These are phyloP conservation scores for Ophiostoma novo-ulmi DNA, from an alignment of 2,329 filamentous ascomycete species.

Conservation along the genomic window DNA sequence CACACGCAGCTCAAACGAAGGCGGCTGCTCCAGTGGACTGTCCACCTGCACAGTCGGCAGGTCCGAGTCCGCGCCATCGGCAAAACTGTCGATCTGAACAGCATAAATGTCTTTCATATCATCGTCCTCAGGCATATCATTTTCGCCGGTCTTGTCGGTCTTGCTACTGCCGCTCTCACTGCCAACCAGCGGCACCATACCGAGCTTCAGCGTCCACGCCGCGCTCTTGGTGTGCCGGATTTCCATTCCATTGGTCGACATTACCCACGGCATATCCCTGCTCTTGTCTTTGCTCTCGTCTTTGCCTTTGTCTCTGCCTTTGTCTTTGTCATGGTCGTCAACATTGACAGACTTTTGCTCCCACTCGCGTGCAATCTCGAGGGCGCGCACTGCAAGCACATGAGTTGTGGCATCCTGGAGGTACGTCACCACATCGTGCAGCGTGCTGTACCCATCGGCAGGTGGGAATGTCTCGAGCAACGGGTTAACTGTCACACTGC, in stretches of 20 bases:
- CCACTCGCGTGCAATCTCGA: slow-evolving; percentile 30
- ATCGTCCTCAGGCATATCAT: background rate
- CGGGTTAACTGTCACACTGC: slow-evolving; percentile 28
- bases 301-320: no score
- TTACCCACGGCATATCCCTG: slow-evolving; percentile 30
- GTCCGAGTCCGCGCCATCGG: slow-evolving; percentile 20
- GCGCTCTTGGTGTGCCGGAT: slow-evolving; percentile 28
- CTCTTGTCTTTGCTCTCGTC: background rate
- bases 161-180: background rate
- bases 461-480: slow-evolving; percentile 40
- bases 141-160: slow-evolving; percentile 34
- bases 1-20: slow-evolving; percentile 25
- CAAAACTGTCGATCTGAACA: slow-evolving; percentile 35
- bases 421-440: slow-evolving; percentile 44
- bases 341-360: slow-evolving; percentile 13
- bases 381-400: slow-evolving; percentile 36
- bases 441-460: slow-evolving; percentile 43
- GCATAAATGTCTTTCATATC: background rate
- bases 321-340: background rate
- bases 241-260: slow-evolving; percentile 22
- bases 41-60: slow-evolving; percentile 34
- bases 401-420: slow-evolving; percentile 42
- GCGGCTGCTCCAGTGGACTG: slow-evolving; percentile 24
- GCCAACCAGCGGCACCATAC: slow-evolving; percentile 12
- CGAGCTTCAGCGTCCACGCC: slow-evolving; percentile 34